These are phyloP conservation scores for Mycena haematopus DNA, from an alignment of 768 basidiomycete genomes.

Conservation along the genomic window DNA sequence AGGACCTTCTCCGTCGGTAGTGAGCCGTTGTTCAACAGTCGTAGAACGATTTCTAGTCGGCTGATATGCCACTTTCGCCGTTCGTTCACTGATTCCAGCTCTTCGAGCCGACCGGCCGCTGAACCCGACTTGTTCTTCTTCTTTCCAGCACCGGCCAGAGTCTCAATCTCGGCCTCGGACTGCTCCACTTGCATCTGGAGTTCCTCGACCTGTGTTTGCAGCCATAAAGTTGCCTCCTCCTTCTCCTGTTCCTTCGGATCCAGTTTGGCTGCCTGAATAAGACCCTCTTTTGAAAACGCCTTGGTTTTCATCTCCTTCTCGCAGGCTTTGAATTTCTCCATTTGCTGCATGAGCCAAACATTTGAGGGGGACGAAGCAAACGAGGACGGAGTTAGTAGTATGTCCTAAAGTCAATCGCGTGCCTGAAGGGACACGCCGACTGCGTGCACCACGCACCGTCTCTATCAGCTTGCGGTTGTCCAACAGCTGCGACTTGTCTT, in stretches of 20 bases:
- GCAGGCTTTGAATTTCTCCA: slow-evolving; percentile 99
- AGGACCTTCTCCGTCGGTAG: slow-evolving; percentile 81
- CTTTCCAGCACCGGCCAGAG: slow-evolving; percentile 80
- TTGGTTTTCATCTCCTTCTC: slow-evolving; percentile 99
- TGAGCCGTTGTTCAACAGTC: slow-evolving; percentile 93
- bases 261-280: slow-evolving; percentile 91
- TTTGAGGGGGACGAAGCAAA: slow-evolving; percentile 1
- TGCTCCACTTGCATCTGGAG: slow-evolving; percentile 92
- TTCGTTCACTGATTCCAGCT: slow-evolving; percentile 90
- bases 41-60: slow-evolving; percentile 90
- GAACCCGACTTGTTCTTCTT: slow-evolving; percentile 80
- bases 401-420: not conserved
- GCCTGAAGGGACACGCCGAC: slow-evolving; percentile 23
- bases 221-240: slow-evolving; percentile 86
- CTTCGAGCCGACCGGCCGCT: slow-evolving; percentile 74
- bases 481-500: slow-evolving; percentile 92
- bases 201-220: slow-evolving; percentile 89
- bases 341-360: slow-evolving; percentile 73
- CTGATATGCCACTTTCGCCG: slow-evolving; percentile 94
- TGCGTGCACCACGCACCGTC: slow-evolving; percentile 67
- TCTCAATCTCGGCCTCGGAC: slow-evolving; percentile 94
- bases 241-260: slow-evolving; percentile 99
- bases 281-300: slow-evolving; percentile 98
- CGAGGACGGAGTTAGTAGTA: slow-evolving; percentile 13
- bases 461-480: slow-evolving; percentile 97